Base-by-base conservation (phyloP, 2,329 filamentous ascomycete genomes). In the Cladosporium sphaerospermum region DNA sequence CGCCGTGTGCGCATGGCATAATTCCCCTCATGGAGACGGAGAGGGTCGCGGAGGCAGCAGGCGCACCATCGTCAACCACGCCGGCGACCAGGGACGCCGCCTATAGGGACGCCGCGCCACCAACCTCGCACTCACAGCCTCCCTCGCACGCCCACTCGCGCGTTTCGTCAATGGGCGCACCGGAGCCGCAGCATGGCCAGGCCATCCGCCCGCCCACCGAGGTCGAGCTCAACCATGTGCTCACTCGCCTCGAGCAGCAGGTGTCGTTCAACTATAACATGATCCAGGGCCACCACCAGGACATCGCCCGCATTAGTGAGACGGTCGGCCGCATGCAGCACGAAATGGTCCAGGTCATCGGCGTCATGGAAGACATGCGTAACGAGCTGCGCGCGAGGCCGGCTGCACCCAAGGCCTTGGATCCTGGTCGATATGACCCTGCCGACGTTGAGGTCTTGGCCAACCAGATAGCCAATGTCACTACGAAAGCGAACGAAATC, bases 211-310 rank as follows among this genome's bases (percentile, higher is more conserved):
- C 13, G 13, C 44, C 43, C 7, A 9, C 28, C 23, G 51, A 53
- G 13, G 23, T 34, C 7, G 51, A 53, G 18, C 32, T 53, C 18
- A 19, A 18, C 40, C 40, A 46, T 33, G 37, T 41, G 10, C 36
- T 53, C 44, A 47, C 71, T 39, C 71, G 73, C 11, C 60, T 77
- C 40, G 74, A 77, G 58, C 71, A 71, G n/a, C 74, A 77, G 56
- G 70, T 75, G 28, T 71, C 73, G 9, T 71, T 72, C 57, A 75
- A 76, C 59, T 73, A 73, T 45, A 66, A 62, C 48, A 65, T 69
- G 57, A 65, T 72, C 36, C 67, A 72, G 28, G 65, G 61, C 19
- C 65, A 75, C 52, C 67, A 71, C 28, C 67, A 65, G 18, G 70
- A 74, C 46, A 65, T 75, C n/a, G 63, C 66, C 16, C 67, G 69